These are phyloP conservation scores for Domatiomyces globalis DNA, from an alignment of 2,329 filamentous ascomycete genomes.

Conservation along the genomic window DNA sequence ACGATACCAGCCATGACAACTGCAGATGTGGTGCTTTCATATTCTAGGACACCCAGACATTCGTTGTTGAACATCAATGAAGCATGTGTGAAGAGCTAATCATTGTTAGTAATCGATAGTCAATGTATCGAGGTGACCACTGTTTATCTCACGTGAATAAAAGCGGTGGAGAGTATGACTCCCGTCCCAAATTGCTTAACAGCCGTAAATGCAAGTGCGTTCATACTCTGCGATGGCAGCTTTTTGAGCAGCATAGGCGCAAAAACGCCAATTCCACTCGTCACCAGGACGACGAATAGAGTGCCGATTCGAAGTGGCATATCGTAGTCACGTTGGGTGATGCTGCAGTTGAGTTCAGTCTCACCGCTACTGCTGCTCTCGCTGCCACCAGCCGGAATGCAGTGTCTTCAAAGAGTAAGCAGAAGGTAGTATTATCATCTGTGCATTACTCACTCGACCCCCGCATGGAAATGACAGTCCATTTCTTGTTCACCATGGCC, in stretches of 20 bases:
- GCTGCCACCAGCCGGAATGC: constrained; percentile 36
- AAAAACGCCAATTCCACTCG: constrained; percentile 56
- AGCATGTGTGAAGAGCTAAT: constrained; percentile 59
- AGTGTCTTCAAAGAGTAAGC: constrained; percentile 30
- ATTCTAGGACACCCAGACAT: constrained; percentile 51
- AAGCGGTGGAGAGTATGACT: constrained; percentile 28
- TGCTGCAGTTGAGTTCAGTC: constrained; percentile 37
- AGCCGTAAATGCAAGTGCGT: constrained; percentile 41
- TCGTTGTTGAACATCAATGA: constrained; percentile 56
- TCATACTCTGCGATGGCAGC: constrained; percentile 39
- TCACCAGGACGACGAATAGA: constrained; percentile 56
- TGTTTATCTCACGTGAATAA: constrained; percentile 24
- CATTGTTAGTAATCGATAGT: not conserved
- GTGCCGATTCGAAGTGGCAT: constrained; percentile 54
- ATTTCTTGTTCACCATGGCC: constrained; percentile 21
- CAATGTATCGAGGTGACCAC: not conserved
- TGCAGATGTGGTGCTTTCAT: constrained; percentile 55
- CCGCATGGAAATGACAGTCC: constrained; percentile 60
- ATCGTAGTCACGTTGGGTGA: constrained; percentile 41
- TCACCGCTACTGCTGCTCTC: constrained; percentile 24
- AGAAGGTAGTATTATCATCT: not conserved
- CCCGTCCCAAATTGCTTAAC: constrained; percentile 46
- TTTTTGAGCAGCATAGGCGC: constrained; percentile 49
- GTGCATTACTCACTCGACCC: constrained; percentile 48
- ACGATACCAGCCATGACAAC: constrained; percentile 63